Evolutionary conservation across 768 basidiomycete genomes (phyloP).

Genomic region (Cystobasidium onofrii): DNA sequence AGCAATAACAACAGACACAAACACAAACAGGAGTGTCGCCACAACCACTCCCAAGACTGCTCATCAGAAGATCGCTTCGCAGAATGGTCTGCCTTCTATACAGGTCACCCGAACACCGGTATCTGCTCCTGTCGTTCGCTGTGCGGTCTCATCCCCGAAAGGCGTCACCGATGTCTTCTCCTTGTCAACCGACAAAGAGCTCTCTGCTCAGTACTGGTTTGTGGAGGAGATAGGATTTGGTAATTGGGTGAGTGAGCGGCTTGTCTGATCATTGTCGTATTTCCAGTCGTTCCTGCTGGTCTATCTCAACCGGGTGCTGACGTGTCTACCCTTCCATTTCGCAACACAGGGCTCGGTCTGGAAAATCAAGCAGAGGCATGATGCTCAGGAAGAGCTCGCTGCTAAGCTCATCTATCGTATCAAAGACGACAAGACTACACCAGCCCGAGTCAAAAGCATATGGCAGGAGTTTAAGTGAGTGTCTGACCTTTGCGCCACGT

Average conservation of each 20-base stretch:
- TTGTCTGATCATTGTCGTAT: too few species aligned
- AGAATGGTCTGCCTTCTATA: not conserved
- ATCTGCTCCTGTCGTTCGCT: not conserved
- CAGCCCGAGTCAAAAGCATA: constrained; percentile 80
- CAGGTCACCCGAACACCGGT: not conserved
- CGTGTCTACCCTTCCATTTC: constrained; percentile 53
- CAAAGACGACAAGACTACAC: constrained; percentile 71
- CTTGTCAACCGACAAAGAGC: constrained; percentile 4
- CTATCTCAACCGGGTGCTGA: not conserved
- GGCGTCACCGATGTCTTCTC: not conserved
- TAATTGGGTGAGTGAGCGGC: constrained; percentile 93
- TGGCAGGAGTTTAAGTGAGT: constrained; percentile 47
- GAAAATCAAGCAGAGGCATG: constrained; percentile 45
- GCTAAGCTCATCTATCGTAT: constrained; percentile 85
- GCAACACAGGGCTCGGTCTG: constrained; percentile 52
- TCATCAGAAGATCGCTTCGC: not conserved
- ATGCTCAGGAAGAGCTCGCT: constrained; percentile 54
- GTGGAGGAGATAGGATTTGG: constrained; percentile 67
- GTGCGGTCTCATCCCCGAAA: not conserved
- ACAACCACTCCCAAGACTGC: constrained; percentile 3
- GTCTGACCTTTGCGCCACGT: not conserved
- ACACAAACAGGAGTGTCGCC: not conserved
- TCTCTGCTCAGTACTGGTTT: constrained; percentile 31
- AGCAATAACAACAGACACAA: not conserved
- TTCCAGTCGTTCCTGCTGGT: too few species aligned